Conservation (phyloP, 208 protist species). For the Phytomonas sp. region DNA sequence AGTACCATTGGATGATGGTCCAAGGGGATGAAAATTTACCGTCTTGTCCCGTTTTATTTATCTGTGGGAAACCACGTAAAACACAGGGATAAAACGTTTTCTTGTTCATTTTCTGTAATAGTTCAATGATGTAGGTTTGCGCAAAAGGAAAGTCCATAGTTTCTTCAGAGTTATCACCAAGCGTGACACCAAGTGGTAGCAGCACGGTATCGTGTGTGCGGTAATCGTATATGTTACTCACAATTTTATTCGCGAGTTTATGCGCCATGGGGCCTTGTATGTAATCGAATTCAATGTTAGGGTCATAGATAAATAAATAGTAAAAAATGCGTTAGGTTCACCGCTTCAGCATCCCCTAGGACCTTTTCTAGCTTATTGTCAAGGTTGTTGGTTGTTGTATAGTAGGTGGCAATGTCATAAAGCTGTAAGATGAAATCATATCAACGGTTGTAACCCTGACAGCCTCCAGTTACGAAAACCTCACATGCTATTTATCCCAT, state of each 20-base stretch:
- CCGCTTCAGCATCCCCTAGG: conserved; percentile 11
- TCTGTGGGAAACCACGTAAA: conserved; percentile 31
- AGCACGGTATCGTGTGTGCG: conserved; percentile 53
- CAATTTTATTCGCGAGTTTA: conserved; percentile 33
- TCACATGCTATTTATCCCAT: conserved; percentile 31
- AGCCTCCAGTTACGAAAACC: conserved; percentile 24
- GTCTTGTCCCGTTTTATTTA: conserved; percentile 21
- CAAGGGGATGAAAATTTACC: conserved; percentile 3
- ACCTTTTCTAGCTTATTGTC: conserved; percentile 18
- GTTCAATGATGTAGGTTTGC: conserved; percentile 41
- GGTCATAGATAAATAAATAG: conserved; percentile 31
- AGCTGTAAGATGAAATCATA: conserved; percentile 22
- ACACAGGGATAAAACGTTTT: conserved; percentile 40
- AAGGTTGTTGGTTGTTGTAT: conserved; percentile 21
- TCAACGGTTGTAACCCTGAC: conserved; percentile 22
- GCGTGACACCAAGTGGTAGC: conserved; percentile 28
- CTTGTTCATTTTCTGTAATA: conserved; percentile 42
- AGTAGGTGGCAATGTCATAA: conserved; percentile 42
- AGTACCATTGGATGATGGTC: conserved; percentile 23
- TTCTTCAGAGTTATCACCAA: conserved; percentile 33
- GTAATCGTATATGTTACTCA: conserved; percentile 59
- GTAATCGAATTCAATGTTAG: conserved; percentile 16
- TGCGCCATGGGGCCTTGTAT: conserved; percentile 30
- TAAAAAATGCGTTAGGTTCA: conserved; percentile 14
- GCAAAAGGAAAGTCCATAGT: conserved; percentile 39